Base-by-base conservation (phyloP, 768 basidiomycete species). In the Grammothele lineata region DNA sequence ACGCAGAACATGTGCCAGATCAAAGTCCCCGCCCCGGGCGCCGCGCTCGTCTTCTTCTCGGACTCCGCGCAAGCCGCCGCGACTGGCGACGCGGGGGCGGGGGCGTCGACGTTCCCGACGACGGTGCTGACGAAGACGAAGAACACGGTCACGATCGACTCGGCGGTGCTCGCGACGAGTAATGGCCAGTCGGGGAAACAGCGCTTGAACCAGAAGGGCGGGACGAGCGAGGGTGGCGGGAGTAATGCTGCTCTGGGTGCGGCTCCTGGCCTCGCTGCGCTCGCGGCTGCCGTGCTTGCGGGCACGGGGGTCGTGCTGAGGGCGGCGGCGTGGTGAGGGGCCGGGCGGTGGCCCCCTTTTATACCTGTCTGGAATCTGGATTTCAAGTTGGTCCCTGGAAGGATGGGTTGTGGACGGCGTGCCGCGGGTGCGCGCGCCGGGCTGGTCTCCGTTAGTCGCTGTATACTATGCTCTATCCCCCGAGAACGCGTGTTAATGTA, bases 11-110 rank as follows among this genome's bases (percentile, higher is more conserved):
- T 68, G 1, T 91, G 88, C 62, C 54, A 64, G 25, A 68, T 90
- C 41, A 72, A 71, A 12, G 77, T 91, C 39, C 74, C 77, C 34
- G 83, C 87, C 0, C 88, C 89, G 0, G 78, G 77, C 30, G 82
- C 85, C 50, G 87, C 87, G 1, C 70, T 91, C 35, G 85, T 91
- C 47, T 87, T 87, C 70, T 68, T 90, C 34, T 74, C 67, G 8
- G 63, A 72, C 43, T 48, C 61, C 23, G 71, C 74, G 6, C 57
- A 71, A 33, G 48, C 63, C 1, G 73, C 71, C 37, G 58, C 65
- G 5, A 62, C 64, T 37, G 62, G 68, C 2, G 60, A 74, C 9
- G 61, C 57, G 22, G 60, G 62, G 1, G 61, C 57, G n/a, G 54
- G 64, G 4, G 64, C 70, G 2, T 62, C 56, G 56, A 81, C 78